phyloP scores from a whole-genome alignment of 305 asterid genomes.

The Fraxinus latifolia region DNA sequence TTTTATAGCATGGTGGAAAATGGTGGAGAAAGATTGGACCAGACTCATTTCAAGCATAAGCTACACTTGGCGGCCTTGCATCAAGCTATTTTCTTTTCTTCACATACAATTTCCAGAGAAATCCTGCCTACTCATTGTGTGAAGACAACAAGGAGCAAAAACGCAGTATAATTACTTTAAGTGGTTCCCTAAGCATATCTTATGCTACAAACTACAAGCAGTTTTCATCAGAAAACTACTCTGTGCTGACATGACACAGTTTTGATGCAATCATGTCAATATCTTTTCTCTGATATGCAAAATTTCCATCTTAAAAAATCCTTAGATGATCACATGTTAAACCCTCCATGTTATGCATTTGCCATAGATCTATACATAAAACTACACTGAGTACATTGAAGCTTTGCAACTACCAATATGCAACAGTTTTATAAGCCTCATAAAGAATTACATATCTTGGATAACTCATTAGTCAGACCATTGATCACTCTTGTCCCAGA shows the following conservation, averaged over 20 bases:
- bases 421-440: not conserved
- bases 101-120: not conserved
- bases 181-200: not conserved
- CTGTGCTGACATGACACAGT: not conserved
- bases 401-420: not conserved
- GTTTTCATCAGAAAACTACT: not conserved
- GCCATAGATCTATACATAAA: not conserved
- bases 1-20: not conserved
- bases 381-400: not conserved
- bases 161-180: not conserved
- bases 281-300: not conserved
- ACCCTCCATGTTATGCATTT: not conserved
- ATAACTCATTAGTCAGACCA: not conserved
- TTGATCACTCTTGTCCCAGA: not conserved
- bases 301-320: not conserved
- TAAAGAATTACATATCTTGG: not conserved
- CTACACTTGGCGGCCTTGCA: not conserved
- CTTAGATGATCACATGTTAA: not conserved
- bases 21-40: not conserved
- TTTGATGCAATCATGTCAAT: not conserved
- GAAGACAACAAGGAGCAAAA: not conserved
- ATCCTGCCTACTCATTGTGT: not conserved
- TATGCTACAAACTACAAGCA: not conserved
- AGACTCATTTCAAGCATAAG: not conserved
- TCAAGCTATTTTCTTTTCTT: not conserved